Evolutionary conservation across 306 rosid species (phyloP).

Genomic region (Oemleria cerasiformis): DNA sequence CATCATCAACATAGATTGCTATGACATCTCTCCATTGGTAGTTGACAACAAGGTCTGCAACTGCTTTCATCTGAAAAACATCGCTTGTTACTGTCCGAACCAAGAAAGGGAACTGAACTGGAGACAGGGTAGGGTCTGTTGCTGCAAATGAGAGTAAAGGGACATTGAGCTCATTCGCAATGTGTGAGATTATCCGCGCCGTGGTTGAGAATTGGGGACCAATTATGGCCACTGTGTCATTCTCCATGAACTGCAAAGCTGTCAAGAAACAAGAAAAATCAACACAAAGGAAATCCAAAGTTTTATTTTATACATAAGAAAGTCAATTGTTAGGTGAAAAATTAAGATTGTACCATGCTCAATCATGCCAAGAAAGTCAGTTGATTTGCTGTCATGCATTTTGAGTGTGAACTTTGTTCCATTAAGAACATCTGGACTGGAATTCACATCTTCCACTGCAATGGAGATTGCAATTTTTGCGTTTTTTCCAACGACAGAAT

Average conservation of each 20-base stretch:
- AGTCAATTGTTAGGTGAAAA: too few species aligned
- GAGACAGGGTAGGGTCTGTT: slow-evolving; percentile 23
- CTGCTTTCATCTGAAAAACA: slow-evolving; percentile 26
- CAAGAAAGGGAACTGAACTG: slow-evolving; percentile 28
- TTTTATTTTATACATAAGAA: too few species aligned
- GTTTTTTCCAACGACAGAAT: slow-evolving; percentile 44
- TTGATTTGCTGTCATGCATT: slow-evolving; percentile 38
- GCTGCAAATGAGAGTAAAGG: slow-evolving; percentile 56
- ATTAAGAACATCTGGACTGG: slow-evolving; percentile 31
- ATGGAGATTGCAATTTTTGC: slow-evolving; percentile 52
- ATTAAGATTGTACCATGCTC: too few species aligned
- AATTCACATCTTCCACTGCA: slow-evolving; percentile 54
- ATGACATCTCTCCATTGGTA: slow-evolving; percentile 32
- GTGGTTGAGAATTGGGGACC: slow-evolving; percentile 54
- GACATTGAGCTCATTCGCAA: slow-evolving; percentile 52
- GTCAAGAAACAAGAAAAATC: neutral
- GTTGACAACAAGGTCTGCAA: slow-evolving; percentile 27
- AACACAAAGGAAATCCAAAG: too few species aligned
- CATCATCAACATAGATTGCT: slow-evolving; percentile 27
- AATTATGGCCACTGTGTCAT: slow-evolving; percentile 48
- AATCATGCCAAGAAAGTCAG: slow-evolving; percentile 53
- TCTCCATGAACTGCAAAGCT: slow-evolving; percentile 53
- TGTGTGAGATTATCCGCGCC: slow-evolving; percentile 47
- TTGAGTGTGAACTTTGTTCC: slow-evolving; percentile 42
- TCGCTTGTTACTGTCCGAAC: slow-evolving; percentile 25